Evolutionary conservation across 371 early-diverging fungal species (phyloP).

Genomic region (Haplosporangium sp.): DNA sequence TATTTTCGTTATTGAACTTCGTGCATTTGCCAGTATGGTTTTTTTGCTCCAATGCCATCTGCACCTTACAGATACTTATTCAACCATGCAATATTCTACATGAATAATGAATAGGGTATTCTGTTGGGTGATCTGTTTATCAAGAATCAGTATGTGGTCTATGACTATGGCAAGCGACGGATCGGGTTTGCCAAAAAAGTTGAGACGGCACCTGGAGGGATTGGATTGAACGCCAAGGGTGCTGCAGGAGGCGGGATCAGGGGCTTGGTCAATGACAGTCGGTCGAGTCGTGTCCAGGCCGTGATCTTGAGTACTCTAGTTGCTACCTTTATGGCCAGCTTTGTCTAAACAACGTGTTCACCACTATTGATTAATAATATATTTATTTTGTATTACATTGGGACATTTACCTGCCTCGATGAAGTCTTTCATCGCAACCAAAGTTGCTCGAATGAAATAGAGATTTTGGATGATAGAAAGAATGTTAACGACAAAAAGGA

Average conservation of each 20-base stretch:
- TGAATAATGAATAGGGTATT: constrained; percentile 17
- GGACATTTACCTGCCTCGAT: too few relatives aligned
- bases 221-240: constrained; percentile 39
- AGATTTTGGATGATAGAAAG: too few relatives aligned
- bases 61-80: neutral
- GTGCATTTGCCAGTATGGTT: neutral
- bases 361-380: too few relatives aligned
- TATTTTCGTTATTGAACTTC: neutral
- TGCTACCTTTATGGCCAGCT: too few relatives aligned
- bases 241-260: constrained; percentile 11
- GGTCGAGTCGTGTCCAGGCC: neutral
- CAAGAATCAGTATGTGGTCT: constrained; percentile 53
- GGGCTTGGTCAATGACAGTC: neutral
- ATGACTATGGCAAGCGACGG: constrained; percentile 24
- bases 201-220: constrained; percentile 17
- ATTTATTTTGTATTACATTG: too few relatives aligned
- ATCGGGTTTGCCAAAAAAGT: constrained; percentile 50
- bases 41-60: neutral
- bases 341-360: neutral
- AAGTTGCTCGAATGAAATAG: too few relatives aligned
- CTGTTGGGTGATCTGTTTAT: constrained; percentile 49
- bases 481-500: too few relatives aligned
- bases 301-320: constrained; percentile 4
- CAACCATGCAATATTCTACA: neutral
- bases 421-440: too few relatives aligned